Evolutionary conservation across 1,284 basidiomycete genomes (phyloP).

Genomic region (Ceraceosorus guamensis): DNA sequence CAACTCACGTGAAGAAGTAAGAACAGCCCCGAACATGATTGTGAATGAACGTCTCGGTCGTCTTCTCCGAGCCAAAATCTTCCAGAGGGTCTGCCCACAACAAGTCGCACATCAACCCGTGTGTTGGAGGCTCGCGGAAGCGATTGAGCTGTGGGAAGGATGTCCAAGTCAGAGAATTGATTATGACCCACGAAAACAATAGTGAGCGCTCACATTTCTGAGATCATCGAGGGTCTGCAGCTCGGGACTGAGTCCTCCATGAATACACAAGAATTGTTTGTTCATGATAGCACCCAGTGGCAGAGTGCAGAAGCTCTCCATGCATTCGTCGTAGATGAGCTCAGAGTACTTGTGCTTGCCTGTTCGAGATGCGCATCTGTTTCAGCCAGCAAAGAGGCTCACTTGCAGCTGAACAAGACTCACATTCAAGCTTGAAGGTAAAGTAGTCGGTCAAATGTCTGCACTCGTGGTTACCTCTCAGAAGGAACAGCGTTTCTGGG

Average conservation of each 20-base stretch:
- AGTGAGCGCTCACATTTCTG: constrained; percentile 48
- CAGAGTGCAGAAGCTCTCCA: constrained; percentile 79
- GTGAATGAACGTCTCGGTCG: constrained; percentile 74
- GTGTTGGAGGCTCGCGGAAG: constrained; percentile 88
- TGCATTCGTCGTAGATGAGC: constrained; percentile 47
- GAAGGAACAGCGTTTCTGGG: constrained; percentile 44
- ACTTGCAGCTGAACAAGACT: not conserved
- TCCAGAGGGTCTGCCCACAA: constrained; percentile 91
- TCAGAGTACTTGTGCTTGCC: constrained; percentile 49
- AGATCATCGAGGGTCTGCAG: constrained; percentile 84
- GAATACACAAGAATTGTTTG: constrained; percentile 93
- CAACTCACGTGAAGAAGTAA: constrained; percentile 78
- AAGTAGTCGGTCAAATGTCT: constrained; percentile 48
- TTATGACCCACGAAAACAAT: not conserved
- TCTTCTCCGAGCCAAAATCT: constrained; percentile 87
- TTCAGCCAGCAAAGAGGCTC: not conserved
- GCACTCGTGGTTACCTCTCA: constrained; percentile 49
- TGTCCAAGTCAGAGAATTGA: not conserved
- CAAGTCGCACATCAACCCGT: constrained; percentile 89
- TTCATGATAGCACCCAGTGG: constrained; percentile 92
- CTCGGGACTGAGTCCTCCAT: constrained; percentile 84
- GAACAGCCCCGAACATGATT: constrained; percentile 93
- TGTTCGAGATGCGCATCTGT: not conserved
- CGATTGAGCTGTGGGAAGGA: constrained; percentile 65
- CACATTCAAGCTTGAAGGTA: constrained; percentile 47